phyloP scores from a whole-genome alignment of 169 alveolate genomes.

The Eimeria tenella region DNA sequence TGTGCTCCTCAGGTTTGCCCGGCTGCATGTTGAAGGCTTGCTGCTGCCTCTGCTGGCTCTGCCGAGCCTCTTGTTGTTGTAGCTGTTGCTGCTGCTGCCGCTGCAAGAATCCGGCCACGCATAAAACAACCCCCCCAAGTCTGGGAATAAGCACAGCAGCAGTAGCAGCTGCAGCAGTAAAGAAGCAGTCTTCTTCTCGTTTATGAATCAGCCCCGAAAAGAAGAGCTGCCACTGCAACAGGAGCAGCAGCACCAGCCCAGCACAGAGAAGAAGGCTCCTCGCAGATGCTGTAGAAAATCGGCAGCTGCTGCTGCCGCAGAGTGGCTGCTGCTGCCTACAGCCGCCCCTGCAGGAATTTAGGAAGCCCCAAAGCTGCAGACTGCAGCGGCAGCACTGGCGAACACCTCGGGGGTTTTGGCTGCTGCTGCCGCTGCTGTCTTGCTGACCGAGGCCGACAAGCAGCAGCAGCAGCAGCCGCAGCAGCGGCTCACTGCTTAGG shows the following conservation, averaged over 20 bases:
- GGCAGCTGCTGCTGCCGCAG: not conserved
- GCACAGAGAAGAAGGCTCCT: too few species aligned
- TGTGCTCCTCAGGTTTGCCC: not conserved
- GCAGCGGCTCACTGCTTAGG: conserved; percentile 25
- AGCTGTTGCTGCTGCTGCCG: not conserved
- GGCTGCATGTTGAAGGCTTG: conserved; percentile 16
- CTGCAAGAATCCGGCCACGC: not conserved
- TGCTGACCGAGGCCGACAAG: conserved; percentile 19
- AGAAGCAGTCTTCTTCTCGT: not conserved
- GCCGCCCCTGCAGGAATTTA: too few species aligned
- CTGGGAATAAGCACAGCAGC: not conserved
- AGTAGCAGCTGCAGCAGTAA: not conserved
- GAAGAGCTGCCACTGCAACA: not conserved
- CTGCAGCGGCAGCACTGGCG: too few species aligned
- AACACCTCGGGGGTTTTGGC: not conserved
- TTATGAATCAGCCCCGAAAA: not conserved
- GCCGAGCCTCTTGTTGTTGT: not conserved
- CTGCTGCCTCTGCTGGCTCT: conserved; percentile 16
- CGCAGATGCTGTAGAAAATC: not conserved
- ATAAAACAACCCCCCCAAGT: not conserved
- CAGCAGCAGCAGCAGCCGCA: conserved; percentile 23
- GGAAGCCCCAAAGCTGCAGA: too few species aligned
- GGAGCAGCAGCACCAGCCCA: conserved; percentile 33
- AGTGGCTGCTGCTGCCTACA: not conserved
- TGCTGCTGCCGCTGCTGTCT: conserved; percentile 1